Conservation (phyloP, 345 rosid species). For the Citrus sp. region DNA sequence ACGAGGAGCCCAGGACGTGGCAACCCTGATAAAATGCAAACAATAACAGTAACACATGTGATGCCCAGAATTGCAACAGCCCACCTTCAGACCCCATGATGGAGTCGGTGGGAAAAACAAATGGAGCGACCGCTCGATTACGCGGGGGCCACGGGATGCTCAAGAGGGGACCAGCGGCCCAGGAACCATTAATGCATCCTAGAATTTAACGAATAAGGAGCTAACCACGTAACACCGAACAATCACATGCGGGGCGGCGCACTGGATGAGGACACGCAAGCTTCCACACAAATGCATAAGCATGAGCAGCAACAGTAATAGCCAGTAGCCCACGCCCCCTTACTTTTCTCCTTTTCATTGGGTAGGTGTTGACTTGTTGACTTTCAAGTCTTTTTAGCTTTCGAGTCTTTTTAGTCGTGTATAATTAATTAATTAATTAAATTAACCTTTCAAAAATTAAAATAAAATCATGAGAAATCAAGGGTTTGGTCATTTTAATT, state of each 20-base stretch:
- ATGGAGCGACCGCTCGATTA: not conserved
- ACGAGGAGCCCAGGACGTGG: not conserved
- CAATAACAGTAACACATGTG: not conserved
- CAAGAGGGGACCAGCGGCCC: not conserved
- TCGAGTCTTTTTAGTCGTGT: not conserved
- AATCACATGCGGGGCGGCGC: constrained; percentile 61
- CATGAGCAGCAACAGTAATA: too few relatives aligned
- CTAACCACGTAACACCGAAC: constrained; percentile 23
- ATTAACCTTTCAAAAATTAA: not conserved
- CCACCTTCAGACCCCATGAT: not conserved
- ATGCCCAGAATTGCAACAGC: not conserved
- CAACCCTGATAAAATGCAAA: not conserved
- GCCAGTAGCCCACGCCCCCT: too few relatives aligned
- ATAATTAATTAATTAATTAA: not conserved
- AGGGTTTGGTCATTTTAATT: not conserved
- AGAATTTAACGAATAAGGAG: not conserved
- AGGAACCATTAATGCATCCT: not conserved
- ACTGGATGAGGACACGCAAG: constrained; percentile 25
- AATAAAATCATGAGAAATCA: not conserved
- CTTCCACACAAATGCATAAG: not conserved
- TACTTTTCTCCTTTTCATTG: not conserved
- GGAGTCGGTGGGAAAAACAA: constrained; percentile 23
- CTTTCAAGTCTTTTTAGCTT: not conserved
- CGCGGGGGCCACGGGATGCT: constrained; percentile 1
- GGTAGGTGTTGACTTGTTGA: constrained; percentile 5